Percentiles rank a stretch among this genome's conserved stretches.
Conservation (phyloP, 768 basidiomycete species). For the Serendipita vermifera region DNA sequence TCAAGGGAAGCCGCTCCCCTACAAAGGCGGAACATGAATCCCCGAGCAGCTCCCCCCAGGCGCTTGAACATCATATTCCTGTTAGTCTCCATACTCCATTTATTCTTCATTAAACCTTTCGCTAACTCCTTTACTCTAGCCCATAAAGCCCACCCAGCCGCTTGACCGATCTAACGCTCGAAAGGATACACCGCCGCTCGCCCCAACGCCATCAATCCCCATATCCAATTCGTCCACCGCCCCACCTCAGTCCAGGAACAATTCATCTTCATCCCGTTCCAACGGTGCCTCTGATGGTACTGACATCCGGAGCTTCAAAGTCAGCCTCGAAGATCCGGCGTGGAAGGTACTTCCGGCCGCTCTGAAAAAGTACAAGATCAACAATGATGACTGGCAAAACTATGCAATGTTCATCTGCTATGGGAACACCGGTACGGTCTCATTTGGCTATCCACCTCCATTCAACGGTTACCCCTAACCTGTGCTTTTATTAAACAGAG, state of each 20-base stretch:
- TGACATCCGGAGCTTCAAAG: constrained; percentile 93
- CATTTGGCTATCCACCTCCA: constrained; percentile 29
- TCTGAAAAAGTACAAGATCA: constrained; percentile 96
- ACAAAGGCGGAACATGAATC: constrained; percentile 68
- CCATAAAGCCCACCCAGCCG: neutral
- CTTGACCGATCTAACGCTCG: constrained; percentile 13
- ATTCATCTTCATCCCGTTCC: neutral
- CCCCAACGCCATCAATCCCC: constrained; percentile 44
- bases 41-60: constrained; percentile 67
- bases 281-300: constrained; percentile 20
- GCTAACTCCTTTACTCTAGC: neutral
- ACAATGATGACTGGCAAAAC: constrained; percentile 96
- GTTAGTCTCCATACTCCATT: constrained; percentile 11
- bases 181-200: constrained; percentile 30
- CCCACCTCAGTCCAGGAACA: constrained; percentile 9
- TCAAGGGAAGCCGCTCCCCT: constrained; percentile 65
- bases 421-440: constrained; percentile 66
- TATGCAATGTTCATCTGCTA: constrained; percentile 99
- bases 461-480: constrained; percentile 26
- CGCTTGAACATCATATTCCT: constrained; percentile 51
- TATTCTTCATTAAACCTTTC: neutral
- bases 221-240: neutral
- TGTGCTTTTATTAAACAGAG: constrained; percentile 57
- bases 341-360: constrained; percentile 98
- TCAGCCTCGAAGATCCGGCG: constrained; percentile 93